Evolutionary conservation across 2,329 filamentous ascomycete species (phyloP).

Genomic region (Pseudomassariella vexata): DNA sequence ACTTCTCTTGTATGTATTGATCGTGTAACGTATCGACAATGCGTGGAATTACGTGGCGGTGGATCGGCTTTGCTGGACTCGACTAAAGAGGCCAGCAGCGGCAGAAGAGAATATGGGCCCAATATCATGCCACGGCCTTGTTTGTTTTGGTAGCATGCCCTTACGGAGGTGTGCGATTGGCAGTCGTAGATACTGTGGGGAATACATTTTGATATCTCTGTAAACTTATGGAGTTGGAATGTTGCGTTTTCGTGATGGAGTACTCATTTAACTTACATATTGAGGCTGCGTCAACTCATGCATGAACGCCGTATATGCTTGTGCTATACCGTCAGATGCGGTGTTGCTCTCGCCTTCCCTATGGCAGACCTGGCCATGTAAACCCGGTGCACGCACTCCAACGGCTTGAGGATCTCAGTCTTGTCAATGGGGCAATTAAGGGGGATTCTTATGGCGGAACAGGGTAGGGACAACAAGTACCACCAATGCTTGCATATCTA

Average conservation of each 20-base stretch:
- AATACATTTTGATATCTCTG: slow-evolving; percentile 1
- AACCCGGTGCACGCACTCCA: no score
- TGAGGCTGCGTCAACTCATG: no score
- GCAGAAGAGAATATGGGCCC: slow-evolving; percentile 7
- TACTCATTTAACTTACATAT: no score
- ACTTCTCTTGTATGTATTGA: slow-evolving; percentile 1
- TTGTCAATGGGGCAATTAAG: no score
- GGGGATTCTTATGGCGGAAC: background rate
- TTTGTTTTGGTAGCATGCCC: background rate
- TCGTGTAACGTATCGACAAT: slow-evolving; percentile 2
- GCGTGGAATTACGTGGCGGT: background rate
- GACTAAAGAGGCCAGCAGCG: slow-evolving; percentile 6
- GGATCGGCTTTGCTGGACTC: background rate
- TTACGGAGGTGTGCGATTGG: no score
- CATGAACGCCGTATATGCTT: background rate
- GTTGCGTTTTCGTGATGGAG: background rate
- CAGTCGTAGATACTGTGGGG: no score
- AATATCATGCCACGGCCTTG: slow-evolving; percentile 1
- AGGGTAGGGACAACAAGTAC: background rate
- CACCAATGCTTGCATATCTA: background rate
- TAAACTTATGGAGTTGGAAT: background rate
- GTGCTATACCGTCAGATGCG: background rate
- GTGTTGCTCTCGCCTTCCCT: background rate
- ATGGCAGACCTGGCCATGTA: background rate
- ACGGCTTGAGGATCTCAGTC: no score